A percentile compares a stretch with the other conserved stretches of the same genome.
Evolutionary conservation across 768 basidiomycete species (phyloP).

Genomic region (Pluteus cervinus): DNA sequence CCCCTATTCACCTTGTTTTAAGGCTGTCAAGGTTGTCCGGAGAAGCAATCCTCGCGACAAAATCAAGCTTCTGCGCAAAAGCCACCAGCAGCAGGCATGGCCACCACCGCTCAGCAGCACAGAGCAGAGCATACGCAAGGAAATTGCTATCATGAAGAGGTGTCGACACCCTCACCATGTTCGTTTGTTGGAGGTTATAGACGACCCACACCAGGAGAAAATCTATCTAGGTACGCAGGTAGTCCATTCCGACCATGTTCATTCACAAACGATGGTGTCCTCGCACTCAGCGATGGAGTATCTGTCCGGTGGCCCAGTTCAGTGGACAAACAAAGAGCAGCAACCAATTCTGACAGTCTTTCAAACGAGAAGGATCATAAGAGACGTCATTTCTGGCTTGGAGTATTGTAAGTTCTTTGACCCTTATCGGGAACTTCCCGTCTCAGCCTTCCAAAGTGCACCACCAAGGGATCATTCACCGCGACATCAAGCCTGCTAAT

Average conservation of each 20-base stretch:
- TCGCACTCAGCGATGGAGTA: constrained; percentile 44
- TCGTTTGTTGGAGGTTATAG: constrained; percentile 81
- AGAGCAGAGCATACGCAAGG: constrained; percentile 73
- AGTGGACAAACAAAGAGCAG: constrained; percentile 26
- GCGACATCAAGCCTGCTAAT: constrained; percentile 90
- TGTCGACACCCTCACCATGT: constrained; percentile 77
- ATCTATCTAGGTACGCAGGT: constrained; percentile 73
- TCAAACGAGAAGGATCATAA: constrained; percentile 34
- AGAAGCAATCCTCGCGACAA: constrained; percentile 62
- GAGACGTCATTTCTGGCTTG: constrained; percentile 35
- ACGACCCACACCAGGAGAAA: constrained; percentile 74
- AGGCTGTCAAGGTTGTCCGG: constrained; percentile 71
- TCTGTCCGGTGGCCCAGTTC: constrained; percentile 34
- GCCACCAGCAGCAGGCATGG: constrained; percentile 22
- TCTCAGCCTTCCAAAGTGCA: constrained; percentile 23
- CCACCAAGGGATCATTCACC: constrained; percentile 63
- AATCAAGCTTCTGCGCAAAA: constrained; percentile 46
- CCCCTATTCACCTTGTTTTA: constrained; percentile 2
- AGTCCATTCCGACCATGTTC: neutral
- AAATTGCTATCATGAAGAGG: constrained; percentile 91
- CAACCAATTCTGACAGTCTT: constrained; percentile 27
- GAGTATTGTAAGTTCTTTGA: constrained; percentile 31
- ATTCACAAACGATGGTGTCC: neutral
- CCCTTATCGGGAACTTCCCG: neutral
- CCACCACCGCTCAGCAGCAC: constrained; percentile 42